Conservation (phyloP, 2,329 filamentous ascomycete species). For the Atkinsonella texensis region DNA sequence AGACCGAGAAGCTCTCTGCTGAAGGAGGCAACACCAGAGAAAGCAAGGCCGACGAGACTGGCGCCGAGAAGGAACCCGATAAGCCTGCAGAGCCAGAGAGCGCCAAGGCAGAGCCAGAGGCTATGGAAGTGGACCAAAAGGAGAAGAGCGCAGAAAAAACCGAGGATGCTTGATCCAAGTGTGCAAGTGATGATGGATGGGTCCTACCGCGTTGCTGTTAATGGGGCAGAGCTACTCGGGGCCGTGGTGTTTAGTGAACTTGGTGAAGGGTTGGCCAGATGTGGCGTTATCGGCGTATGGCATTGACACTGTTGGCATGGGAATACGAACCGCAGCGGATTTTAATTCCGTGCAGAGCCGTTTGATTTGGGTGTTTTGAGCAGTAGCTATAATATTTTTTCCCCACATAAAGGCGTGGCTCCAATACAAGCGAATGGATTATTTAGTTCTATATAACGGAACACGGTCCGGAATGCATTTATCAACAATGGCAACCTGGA, state of each 20-base stretch:
- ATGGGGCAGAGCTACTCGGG: not conserved
- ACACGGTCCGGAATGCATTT: not conserved
- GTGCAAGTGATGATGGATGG: slow-evolving; percentile 10
- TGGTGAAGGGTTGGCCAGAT: slow-evolving; percentile 2
- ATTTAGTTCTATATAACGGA: too few species aligned
- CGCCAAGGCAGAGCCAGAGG: slow-evolving; percentile 14
- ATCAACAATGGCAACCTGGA: not conserved
- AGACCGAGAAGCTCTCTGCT: slow-evolving; percentile 7
- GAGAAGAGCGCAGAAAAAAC: slow-evolving; percentile 16
- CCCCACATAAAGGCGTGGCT: not conserved
- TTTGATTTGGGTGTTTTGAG: not conserved
- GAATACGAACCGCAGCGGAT: slow-evolving; percentile 2
- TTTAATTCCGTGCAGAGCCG: not conserved
- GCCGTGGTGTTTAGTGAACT: slow-evolving; percentile 3
- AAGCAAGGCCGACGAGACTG: slow-evolving; percentile 10
- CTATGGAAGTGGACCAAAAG: slow-evolving; percentile 24
- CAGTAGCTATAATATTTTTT: not conserved
- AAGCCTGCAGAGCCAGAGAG: slow-evolving; percentile 12
- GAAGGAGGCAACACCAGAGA: slow-evolving; percentile 8
- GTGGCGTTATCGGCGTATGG: slow-evolving; percentile 11
- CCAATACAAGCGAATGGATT: not conserved
- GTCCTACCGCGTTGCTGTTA: not conserved
- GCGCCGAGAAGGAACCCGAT: slow-evolving; percentile 12
- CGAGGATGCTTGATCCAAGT: slow-evolving; percentile 12
- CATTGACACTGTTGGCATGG: slow-evolving; percentile 1